phyloP scores from a whole-genome alignment of 805 yeast species.

The Kazachstania bromeliacearum region DNA sequence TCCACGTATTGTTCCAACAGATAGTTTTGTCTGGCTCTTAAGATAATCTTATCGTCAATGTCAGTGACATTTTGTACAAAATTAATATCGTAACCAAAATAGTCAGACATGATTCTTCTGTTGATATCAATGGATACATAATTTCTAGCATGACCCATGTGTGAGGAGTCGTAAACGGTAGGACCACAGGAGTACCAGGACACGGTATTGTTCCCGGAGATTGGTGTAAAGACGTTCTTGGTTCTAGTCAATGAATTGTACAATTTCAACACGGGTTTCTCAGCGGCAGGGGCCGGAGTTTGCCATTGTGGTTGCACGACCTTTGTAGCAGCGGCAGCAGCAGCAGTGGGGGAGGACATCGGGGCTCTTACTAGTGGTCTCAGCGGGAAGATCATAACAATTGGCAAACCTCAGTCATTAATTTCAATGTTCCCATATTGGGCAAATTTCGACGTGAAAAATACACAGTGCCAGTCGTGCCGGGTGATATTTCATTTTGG shows the following conservation, averaged over 20 bases:
- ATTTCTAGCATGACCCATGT: constrained; percentile 98
- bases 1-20: constrained; percentile 53
- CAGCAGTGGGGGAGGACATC: constrained; percentile 4
- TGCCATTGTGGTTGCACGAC: constrained; percentile 47
- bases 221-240: constrained; percentile 72
- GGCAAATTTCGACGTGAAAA: too few species aligned
- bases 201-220: constrained; percentile 46
- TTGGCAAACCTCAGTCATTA: neutral
- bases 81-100: constrained; percentile 78
- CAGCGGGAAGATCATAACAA: constrained; percentile 1
- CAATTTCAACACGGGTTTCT: constrained; percentile 44
- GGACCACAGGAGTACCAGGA: constrained; percentile 99
- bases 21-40: constrained; percentile 86
- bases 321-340: constrained; percentile 14
- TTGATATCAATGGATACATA: constrained; percentile 91
- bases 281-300: constrained; percentile 28
- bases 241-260: constrained; percentile 78
- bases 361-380: neutral
- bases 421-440: too few species aligned
- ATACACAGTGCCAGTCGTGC: too few species aligned
- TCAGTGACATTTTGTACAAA: constrained; percentile 98
- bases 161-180: constrained; percentile 90
- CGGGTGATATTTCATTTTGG: too few species aligned
- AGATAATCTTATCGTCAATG: constrained; percentile 91
- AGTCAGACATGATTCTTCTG: constrained; percentile 79